Evolutionary conservation across 2,329 filamentous ascomycete genomes (phyloP), one percentile per base, ranked within the genome.

Genomic region (Colletotrichum tabaci): DNA sequence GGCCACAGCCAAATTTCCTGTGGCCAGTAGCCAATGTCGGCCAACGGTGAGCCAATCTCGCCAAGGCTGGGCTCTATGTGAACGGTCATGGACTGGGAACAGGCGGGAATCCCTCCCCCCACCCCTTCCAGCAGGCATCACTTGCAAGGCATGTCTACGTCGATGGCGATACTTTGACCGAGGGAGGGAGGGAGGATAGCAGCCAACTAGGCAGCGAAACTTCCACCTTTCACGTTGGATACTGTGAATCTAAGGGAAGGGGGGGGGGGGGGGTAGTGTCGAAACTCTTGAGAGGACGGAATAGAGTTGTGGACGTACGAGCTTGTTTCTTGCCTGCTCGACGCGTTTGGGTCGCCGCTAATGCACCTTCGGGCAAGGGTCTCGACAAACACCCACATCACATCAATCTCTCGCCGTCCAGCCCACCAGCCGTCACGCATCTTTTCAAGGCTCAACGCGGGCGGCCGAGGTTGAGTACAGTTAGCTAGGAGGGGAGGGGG

Each of bases 251-350:
- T 30, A 8, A 4, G 30, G 30, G 7, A 8, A 2, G 30, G 30
- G 30, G 30, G 26, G 26, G 26, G 26, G 26, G 26, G 26, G 30
- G 30, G 26, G 26, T 21, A 26, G 26, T 12, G 52, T 5, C 18
- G n/a, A 35, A 60, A 18, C 44, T 16, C 30, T 26, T 40, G 21
- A 26, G 56, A 67, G 21, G 67, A 49, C 42, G n/a, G 63, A 71
- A 61, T 67, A 71, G 63, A 71, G 67, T 71, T 71, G 67, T 47
- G 26, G 18, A 15, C 26, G 47, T n/a, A 13, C 35, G 35, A 56
- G 53, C 35, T 56, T 56, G 44, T 66, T 44, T 18, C 44, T 56
- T 35, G 26, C 18, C 26, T 7, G 26, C 30, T 38, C 9, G 26
- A 35, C 30, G 10, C 23, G 35, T 42, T 35, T 26, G n/a, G 23